Evolutionary conservation across 2,329 filamentous ascomycete genomes (phyloP).

Genomic region (Ustilaginoidea virens): DNA sequence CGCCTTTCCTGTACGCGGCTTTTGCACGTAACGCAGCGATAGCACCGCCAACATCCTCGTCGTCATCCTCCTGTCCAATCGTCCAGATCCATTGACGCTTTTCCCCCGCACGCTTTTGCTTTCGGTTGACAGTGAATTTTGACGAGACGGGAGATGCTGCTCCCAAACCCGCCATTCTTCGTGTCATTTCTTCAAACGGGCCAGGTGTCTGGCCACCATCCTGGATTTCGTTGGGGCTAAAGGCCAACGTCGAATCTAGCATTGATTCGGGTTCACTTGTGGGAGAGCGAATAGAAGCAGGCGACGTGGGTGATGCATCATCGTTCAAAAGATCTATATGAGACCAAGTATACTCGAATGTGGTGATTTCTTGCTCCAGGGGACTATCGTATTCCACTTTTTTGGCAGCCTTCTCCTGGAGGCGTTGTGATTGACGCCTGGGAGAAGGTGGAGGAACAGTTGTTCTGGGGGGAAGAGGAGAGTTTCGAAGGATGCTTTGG

Average conservation of each 20-base stretch:
- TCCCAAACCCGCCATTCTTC: slow-evolving; percentile 35
- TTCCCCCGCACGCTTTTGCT: slow-evolving; percentile 40
- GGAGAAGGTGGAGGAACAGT: slow-evolving; percentile 36
- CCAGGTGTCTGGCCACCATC: slow-evolving; percentile 48
- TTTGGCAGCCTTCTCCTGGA: slow-evolving; percentile 37
- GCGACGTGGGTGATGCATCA: slow-evolving; percentile 35
- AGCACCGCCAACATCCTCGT: slow-evolving; percentile 26
- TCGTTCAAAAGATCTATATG: slow-evolving; percentile 48
- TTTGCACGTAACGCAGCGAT: too few species aligned
- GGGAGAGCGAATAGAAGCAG: slow-evolving; percentile 8
- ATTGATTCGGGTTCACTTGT: slow-evolving; percentile 21
- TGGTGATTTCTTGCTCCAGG: slow-evolving; percentile 47
- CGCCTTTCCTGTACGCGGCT: too few species aligned
- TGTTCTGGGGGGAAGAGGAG: slow-evolving; percentile 39
- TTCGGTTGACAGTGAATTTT: slow-evolving; percentile 26
- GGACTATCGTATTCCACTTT: slow-evolving; percentile 48
- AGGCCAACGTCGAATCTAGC: slow-evolving; percentile 34
- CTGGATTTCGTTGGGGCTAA: slow-evolving; percentile 36
- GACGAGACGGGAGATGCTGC: slow-evolving; percentile 26
- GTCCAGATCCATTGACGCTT: slow-evolving; percentile 53
- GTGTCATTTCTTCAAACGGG: slow-evolving; percentile 47
- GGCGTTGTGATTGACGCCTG: slow-evolving; percentile 34
- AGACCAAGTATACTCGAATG: slow-evolving; percentile 44
- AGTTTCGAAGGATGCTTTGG: slow-evolving; percentile 52
- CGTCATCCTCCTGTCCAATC: slow-evolving; percentile 37